Evolutionary conservation across 208 protist species (phyloP).

Genomic region (Acanthamoeba culbertsoni): DNA sequence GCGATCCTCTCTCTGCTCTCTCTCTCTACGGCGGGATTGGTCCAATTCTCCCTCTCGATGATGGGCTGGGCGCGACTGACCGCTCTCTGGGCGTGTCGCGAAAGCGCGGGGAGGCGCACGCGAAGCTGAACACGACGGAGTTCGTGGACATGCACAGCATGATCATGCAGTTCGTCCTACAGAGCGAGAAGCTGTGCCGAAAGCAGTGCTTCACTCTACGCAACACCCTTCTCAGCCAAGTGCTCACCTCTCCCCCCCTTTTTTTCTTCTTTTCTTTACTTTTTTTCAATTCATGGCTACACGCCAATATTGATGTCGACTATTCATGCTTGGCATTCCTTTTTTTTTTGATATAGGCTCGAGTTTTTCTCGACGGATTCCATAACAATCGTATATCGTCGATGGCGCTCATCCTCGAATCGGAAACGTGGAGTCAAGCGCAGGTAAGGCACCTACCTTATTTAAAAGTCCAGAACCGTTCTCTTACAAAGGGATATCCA

Average conservation of each 20-base stretch:
- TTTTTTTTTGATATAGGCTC: not conserved
- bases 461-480: not conserved
- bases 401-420: slow-evolving; percentile 54
- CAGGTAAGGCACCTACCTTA: not conserved
- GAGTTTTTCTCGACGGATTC: slow-evolving; percentile 37
- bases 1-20: not conserved
- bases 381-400: slow-evolving; percentile 30
- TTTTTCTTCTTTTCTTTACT: not conserved
- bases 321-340: not conserved
- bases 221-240: not conserved
- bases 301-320: not conserved
- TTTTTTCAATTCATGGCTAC: not conserved
- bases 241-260: not conserved
- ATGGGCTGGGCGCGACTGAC: not conserved
- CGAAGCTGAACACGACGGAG: not conserved
- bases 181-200: slow-evolving; percentile 28
- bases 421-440: slow-evolving; percentile 36
- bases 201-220: slow-evolving; percentile 44
- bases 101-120: not conserved
- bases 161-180: slow-evolving; percentile 15
- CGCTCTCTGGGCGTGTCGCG: not conserved
- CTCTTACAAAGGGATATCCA: not conserved
- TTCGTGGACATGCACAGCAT: slow-evolving; percentile 44
- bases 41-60: not conserved
- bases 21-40: not conserved